These are phyloP conservation scores for Beauveria australis DNA, from an alignment of 2,329 filamentous ascomycete species.

Conservation along the genomic window DNA sequence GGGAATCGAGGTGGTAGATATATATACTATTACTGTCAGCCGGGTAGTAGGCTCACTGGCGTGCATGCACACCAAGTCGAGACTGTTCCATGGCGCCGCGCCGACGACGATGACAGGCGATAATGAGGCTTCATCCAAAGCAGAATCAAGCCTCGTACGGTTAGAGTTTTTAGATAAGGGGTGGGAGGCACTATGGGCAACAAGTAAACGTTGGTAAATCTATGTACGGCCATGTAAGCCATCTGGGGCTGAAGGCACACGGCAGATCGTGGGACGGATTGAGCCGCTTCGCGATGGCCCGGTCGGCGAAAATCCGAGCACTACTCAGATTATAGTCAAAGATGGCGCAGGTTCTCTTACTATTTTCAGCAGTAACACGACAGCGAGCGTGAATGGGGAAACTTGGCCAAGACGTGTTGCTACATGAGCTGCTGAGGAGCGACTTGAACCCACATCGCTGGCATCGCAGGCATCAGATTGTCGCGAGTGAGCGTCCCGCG, in stretches of 20 bases:
- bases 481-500: too few relatives aligned
- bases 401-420: too few relatives aligned
- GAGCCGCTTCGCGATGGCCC: background rate
- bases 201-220: background rate
- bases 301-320: background rate
- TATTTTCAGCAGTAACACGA: too few relatives aligned
- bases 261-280: background rate
- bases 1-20: background rate
- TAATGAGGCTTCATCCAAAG: background rate
- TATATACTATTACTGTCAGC: background rate
- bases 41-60: background rate
- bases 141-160: background rate
- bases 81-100: background rate
- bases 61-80: background rate
- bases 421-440: too few relatives aligned
- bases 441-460: too few relatives aligned
- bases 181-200: too few relatives aligned
- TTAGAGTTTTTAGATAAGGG: too few relatives aligned
- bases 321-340: background rate
- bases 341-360: too few relatives aligned
- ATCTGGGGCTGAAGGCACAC: background rate
- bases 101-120: background rate
- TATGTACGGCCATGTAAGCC: background rate
- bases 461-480: too few relatives aligned
- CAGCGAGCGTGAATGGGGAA: too few relatives aligned